Conservation (phyloP, 495 filamentous ascomycete species). For the Penicillium lividum region DNA sequence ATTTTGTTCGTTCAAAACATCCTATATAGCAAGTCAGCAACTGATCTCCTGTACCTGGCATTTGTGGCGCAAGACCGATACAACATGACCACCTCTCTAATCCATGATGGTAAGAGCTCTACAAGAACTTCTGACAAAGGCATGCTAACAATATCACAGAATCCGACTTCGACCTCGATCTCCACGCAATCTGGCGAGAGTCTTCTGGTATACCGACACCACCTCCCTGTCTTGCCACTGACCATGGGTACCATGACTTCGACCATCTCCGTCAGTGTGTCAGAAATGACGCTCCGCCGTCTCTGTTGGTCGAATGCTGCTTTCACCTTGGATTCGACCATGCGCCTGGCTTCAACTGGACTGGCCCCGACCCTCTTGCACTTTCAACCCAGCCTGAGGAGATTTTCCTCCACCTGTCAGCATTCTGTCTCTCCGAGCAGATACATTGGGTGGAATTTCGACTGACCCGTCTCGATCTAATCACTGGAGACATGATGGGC, state of each 20-base stretch:
- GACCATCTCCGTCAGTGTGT: not conserved
- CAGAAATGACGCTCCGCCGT: not conserved
- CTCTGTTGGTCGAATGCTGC: constrained; percentile 7
- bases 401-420: constrained; percentile 11
- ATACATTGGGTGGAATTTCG: constrained; percentile 13
- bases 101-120: not conserved
- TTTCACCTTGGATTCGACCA: constrained; percentile 5
- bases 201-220: constrained; percentile 11
- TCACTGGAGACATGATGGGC: not conserved
- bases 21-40: not conserved
- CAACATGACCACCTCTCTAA: not conserved
- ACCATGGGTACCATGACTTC: not conserved
- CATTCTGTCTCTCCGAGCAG: constrained; percentile 3
- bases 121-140: not conserved
- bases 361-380: constrained; percentile 8
- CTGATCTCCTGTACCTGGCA: not conserved
- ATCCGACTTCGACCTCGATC: constrained; percentile 7
- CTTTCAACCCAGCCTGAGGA: constrained; percentile 3
- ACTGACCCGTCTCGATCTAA: not conserved
- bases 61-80: not conserved
- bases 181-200: constrained; percentile 11
- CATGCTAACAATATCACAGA: not conserved
- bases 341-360: constrained; percentile 9
- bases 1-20: not conserved
- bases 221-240: constrained; percentile 13